Percentiles rank a stretch among this genome's conserved stretches.
phyloP scores from a whole-genome alignment of 768 basidiomycete genomes.

The Tricholoma terreum region DNA sequence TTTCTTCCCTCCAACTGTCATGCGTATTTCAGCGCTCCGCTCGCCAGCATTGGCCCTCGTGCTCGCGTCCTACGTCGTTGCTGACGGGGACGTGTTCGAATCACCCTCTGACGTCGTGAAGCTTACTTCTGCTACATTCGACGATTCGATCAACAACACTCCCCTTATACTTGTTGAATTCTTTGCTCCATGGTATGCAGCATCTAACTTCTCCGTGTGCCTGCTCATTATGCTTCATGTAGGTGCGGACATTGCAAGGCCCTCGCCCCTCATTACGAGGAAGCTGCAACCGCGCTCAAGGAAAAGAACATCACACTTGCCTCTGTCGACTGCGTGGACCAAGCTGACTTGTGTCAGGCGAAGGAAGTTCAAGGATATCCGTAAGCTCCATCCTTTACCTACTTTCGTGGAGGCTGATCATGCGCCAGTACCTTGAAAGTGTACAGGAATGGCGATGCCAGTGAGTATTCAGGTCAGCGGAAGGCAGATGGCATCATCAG shows the following conservation, averaged over 20 bases:
- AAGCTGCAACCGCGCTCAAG: slow-evolving; percentile 91
- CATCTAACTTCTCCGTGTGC: neutral
- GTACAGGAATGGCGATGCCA: slow-evolving; percentile 77
- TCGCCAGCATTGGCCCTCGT: slow-evolving; percentile 52
- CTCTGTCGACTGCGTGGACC: slow-evolving; percentile 96
- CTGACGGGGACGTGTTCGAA: slow-evolving; percentile 33
- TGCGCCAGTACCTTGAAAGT: slow-evolving; percentile 79
- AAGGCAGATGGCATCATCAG: slow-evolving; percentile 94
- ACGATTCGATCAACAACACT: slow-evolving; percentile 60
- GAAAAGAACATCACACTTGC: slow-evolving; percentile 87
- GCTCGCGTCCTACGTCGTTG: slow-evolving; percentile 48
- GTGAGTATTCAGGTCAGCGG: slow-evolving; percentile 84
- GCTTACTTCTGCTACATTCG: slow-evolving; percentile 69
- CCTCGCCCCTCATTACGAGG: slow-evolving; percentile 89
- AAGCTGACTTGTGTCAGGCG: slow-evolving; percentile 85
- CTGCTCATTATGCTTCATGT: neutral
- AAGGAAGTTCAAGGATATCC: slow-evolving; percentile 94
- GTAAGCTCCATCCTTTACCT: slow-evolving; percentile 48
- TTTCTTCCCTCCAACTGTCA: slow-evolving; percentile 32
- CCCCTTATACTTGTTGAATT: slow-evolving; percentile 89
- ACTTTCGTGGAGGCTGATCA: neutral
- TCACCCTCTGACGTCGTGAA: slow-evolving; percentile 74
- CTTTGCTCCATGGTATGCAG: slow-evolving; percentile 78
- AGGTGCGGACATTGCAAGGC: slow-evolving; percentile 98
- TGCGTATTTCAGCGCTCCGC: slow-evolving; percentile 62